These are phyloP conservation scores for Brassica napus DNA, from an alignment of 345 rosid species.

Conservation along the genomic window Da-Ae NC_063450.1:30824501-30825000, in stretches of 20 bases:
- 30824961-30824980: not conserved
- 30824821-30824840: not conserved
- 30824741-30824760: not conserved
- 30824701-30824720: not conserved
- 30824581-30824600: not conserved
- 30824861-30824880: not conserved
- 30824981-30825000: not conserved
- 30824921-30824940: not conserved
- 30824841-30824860: not conserved
- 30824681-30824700: not conserved
- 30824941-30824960: not conserved
- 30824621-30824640: not conserved
- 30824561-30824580: not conserved
- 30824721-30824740: not conserved
- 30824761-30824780: not conserved
- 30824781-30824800: not conserved
- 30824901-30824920: not conserved
- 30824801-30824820: not conserved
- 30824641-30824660: not conserved
- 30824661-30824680: not conserved
- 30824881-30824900: not conserved
- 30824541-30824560: not conserved
- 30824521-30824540: not conserved
- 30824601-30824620: not conserved
- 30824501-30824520: not conserved